Evolutionary conservation across 805 yeast genomes (phyloP).

Genomic region (Candida fluviatilis): DNA sequence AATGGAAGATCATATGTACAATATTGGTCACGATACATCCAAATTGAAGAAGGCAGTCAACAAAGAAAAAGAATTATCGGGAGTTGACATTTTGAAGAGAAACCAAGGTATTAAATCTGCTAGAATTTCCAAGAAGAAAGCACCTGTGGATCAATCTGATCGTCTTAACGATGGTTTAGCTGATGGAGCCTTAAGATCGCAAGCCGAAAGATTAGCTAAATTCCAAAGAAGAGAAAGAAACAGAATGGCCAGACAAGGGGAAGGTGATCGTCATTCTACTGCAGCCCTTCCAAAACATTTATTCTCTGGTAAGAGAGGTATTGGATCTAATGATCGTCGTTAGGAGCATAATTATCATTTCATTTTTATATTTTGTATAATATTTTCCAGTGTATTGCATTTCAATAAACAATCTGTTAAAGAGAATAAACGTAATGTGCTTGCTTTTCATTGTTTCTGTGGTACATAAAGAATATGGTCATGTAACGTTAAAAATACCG

Average conservation of each 20-base stretch:
- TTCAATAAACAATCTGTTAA: conserved; percentile 3
- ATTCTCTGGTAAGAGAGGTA: conserved; percentile 95
- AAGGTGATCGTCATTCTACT: conserved; percentile 87
- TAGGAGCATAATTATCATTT: conserved; percentile 23
- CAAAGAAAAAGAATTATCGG: conserved; percentile 48
- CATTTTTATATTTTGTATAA: conserved; percentile 4
- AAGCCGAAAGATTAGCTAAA: conserved; percentile 84
- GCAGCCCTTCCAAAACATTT: conserved; percentile 90
- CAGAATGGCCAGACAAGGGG: conserved; percentile 90
- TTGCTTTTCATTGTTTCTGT: too few species aligned
- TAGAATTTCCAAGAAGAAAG: conserved; percentile 41
- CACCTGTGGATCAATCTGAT: conserved; percentile 63
- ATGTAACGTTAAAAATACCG: too few species aligned
- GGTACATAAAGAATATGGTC: too few species aligned
- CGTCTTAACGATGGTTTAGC: conserved; percentile 83
- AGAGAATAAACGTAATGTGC: too few species aligned
- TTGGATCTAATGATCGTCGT: conserved; percentile 89
- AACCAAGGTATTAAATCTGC: conserved; percentile 41
- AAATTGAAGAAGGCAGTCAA: conserved; percentile 47
- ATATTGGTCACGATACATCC: conserved; percentile 82
- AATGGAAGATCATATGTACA: conserved; percentile 86
- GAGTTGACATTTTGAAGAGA: conserved; percentile 76
- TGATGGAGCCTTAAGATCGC: conserved; percentile 74
- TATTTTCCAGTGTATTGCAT: conserved; percentile 5
- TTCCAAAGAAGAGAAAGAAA: conserved; percentile 91